Percentiles rank a stretch among this genome's conserved stretches.
These are phyloP conservation scores for Globisporangium cylindrosporum DNA, from an alignment of 352 stramenopile species.

Conservation along the genomic window DNA sequence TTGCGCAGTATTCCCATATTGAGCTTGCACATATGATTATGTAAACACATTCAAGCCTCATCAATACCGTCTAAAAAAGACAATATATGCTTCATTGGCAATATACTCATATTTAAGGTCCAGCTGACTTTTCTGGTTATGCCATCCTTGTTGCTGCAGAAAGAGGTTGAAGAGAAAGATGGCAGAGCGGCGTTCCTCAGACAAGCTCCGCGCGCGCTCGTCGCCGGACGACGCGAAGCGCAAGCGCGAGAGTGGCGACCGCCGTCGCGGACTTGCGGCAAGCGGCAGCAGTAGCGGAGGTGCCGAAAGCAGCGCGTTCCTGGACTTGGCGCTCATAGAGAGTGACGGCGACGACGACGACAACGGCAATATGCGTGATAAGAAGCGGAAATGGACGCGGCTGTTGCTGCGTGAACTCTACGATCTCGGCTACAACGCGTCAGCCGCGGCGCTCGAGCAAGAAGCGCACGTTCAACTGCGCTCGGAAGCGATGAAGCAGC, in stretches of 20 bases:
- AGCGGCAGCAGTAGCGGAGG: not conserved
- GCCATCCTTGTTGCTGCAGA: not conserved
- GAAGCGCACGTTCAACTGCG: constrained; percentile 57
- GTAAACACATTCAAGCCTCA: too few relatives aligned
- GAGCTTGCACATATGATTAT: not conserved
- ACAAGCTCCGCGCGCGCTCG: not conserved
- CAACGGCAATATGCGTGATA: constrained; percentile 1
- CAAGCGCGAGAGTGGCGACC: constrained; percentile 19
- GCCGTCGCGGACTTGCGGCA: not conserved
- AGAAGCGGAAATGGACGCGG: constrained; percentile 61
- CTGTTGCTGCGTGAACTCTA: constrained; percentile 75
- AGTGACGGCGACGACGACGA: not conserved
- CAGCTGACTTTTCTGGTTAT: not conserved
- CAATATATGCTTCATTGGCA: too few relatives aligned
- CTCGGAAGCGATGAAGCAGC: constrained; percentile 47
- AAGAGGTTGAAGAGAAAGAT: constrained; percentile 6
- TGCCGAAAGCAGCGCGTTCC: constrained; percentile 3
- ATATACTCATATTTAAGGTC: not conserved
- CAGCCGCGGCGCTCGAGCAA: constrained; percentile 46
- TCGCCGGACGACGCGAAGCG: constrained; percentile 26
- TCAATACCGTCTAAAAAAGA: too few relatives aligned
- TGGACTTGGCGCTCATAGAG: not conserved
- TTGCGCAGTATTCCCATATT: not conserved
- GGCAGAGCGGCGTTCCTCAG: not conserved
- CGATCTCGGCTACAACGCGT: constrained; percentile 50